Percentiles rank a stretch among this genome's conserved stretches.
These are phyloP conservation scores for Schizosaccharomyces pombe DNA, from an alignment of 805 yeast genomes.

Conservation along the genomic window DNA sequence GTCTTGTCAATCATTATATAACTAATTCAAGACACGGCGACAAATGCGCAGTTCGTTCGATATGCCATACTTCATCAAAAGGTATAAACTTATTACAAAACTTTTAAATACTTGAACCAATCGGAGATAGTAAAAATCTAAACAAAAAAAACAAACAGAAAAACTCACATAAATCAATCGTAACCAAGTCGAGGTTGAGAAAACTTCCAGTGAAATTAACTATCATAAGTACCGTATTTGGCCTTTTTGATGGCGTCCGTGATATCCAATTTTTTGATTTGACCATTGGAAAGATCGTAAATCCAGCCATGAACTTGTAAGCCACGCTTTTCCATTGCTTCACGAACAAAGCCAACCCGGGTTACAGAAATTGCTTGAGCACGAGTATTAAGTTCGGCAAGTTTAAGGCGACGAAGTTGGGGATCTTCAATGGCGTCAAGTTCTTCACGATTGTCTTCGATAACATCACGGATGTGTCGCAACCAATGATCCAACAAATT, in stretches of 20 bases:
- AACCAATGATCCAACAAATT: conserved; percentile 43
- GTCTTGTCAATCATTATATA: no score
- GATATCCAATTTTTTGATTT: neutral
- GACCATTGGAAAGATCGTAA: conserved; percentile 61
- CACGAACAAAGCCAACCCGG: conserved; percentile 39
- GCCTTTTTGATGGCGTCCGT: neutral
- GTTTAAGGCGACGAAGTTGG: conserved; percentile 30
- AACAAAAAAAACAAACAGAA: no score
- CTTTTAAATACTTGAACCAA: no score
- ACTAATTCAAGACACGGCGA: no score
- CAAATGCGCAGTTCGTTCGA: no score
- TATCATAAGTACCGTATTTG: neutral
- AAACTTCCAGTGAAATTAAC: no score
- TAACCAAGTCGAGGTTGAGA: no score
- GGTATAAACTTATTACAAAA: no score
- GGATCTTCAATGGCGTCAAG: conserved; percentile 29
- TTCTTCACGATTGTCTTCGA: conserved; percentile 32
- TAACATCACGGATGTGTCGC: conserved; percentile 37
- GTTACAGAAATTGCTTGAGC: conserved; percentile 44
- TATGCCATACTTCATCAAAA: no score
- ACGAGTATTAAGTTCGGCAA: conserved; percentile 55
- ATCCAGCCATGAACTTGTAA: conserved; percentile 64
- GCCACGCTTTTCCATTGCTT: conserved; percentile 36
- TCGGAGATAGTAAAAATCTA: no score
- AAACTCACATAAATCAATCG: no score